phyloP scores from a whole-genome alignment of 164 flowering plant species.

The Macadamia integrifolia region DNA sequence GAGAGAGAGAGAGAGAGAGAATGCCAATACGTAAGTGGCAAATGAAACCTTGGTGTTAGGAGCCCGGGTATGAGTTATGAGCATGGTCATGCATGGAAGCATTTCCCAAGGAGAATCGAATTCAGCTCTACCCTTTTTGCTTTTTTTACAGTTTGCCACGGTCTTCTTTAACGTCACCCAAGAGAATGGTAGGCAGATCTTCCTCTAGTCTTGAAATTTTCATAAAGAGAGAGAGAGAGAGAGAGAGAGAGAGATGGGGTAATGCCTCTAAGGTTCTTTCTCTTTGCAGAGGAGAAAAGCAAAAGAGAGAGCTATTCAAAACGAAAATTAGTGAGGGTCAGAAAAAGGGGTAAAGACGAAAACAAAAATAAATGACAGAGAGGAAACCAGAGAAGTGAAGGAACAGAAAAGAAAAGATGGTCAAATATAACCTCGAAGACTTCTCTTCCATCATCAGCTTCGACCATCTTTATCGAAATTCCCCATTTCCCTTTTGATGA shows the following conservation, averaged over 20 bases:
- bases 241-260: neutral
- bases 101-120: constrained; percentile 73
- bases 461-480: constrained; percentile 83
- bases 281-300: constrained; percentile 8
- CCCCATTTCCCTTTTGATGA: constrained; percentile 28
- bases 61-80: constrained; percentile 8
- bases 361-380: constrained; percentile 4
- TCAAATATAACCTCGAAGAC: constrained; percentile 85
- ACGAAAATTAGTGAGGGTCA: neutral
- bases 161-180: constrained; percentile 38
- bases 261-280: neutral
- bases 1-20: no score
- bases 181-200: constrained; percentile 42
- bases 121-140: constrained; percentile 38
- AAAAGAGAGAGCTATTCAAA: constrained; percentile 12
- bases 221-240: no score
- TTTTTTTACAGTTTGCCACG: constrained; percentile 50
- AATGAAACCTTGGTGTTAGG: no score
- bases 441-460: constrained; percentile 66
- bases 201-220: constrained; percentile 16
- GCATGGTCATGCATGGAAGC: constrained; percentile 61
- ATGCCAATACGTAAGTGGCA: no score
- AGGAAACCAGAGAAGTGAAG: constrained; percentile 4
- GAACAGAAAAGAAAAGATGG: constrained; percentile 48
- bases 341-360: constrained; percentile 3